A percentile compares a stretch with the other conserved stretches of the same genome.
These are phyloP conservation scores for Lactarius hengduanensis DNA, from an alignment of 768 basidiomycete species.

Conservation along the genomic window DNA sequence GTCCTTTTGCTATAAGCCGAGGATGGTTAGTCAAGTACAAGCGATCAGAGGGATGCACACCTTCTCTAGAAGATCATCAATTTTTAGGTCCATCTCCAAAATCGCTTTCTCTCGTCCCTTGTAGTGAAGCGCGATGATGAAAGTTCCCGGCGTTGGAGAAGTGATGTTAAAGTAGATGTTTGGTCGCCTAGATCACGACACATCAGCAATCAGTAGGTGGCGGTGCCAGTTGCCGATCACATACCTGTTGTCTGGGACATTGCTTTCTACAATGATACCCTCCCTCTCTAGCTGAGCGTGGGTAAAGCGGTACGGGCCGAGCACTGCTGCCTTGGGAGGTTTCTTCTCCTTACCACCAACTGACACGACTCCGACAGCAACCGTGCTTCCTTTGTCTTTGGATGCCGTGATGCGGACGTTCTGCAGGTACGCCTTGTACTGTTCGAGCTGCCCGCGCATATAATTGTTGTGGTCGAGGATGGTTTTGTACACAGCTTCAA, in stretches of 20 bases:
- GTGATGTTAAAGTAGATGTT: constrained; percentile 99
- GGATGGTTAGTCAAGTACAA: constrained; percentile 9
- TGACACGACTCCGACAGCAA: constrained; percentile 90
- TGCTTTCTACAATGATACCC: constrained; percentile 98
- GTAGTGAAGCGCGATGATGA: constrained; percentile 98
- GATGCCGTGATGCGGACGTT: constrained; percentile 90
- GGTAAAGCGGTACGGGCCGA: constrained; percentile 96
- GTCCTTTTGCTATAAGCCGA: constrained; percentile 83
- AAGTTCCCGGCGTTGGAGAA: constrained; percentile 96
- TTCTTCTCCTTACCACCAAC: constrained; percentile 99
- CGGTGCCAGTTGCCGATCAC: constrained; percentile 32
- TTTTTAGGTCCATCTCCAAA: constrained; percentile 99
- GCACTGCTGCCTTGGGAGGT: constrained; percentile 74
- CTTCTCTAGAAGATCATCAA: constrained; percentile 97
- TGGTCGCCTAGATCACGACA: constrained; percentile 60
- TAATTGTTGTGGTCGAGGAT: constrained; percentile 99
- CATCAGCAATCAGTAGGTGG: constrained; percentile 23
- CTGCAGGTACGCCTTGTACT: constrained; percentile 99
- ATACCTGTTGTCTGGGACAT: constrained; percentile 96
- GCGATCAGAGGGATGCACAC: constrained; percentile 42
- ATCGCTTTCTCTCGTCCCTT: constrained; percentile 99
- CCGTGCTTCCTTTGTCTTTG: constrained; percentile 85
- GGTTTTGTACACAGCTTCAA: constrained; percentile 98
- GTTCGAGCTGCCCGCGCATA: constrained; percentile 91
- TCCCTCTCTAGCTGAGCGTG: constrained; percentile 99